These are phyloP conservation scores for Candida lessepsii DNA, from an alignment of 805 yeast genomes.

Conservation along the genomic window DNA sequence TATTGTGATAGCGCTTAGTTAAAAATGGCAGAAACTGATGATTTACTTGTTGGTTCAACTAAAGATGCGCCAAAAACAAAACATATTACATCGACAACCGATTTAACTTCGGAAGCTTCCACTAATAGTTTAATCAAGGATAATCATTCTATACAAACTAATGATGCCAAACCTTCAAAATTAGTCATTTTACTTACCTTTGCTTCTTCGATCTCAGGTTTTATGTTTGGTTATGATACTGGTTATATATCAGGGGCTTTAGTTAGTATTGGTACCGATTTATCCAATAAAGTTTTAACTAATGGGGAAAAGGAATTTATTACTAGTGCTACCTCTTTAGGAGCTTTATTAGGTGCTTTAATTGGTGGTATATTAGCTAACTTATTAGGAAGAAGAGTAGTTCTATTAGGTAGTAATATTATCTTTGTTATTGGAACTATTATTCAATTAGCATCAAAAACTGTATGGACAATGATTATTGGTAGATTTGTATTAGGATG, in stretches of 20 bases:
- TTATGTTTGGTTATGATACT: conserved; percentile 96
- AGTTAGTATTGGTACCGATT: conserved; percentile 78
- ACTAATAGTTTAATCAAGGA: conserved; percentile 7
- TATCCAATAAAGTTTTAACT: conserved; percentile 55
- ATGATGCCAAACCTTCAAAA: conserved; percentile 46
- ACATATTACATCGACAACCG: conserved; percentile 1
- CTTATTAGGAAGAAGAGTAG: conserved; percentile 78
- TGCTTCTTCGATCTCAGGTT: conserved; percentile 87
- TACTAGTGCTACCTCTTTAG: conserved; percentile 92
- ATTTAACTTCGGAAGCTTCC: conserved; percentile 5
- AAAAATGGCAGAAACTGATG: conserved; percentile 3
- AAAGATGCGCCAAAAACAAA: too few relatives aligned
- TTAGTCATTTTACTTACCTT: conserved; percentile 68
- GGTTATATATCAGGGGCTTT: conserved; percentile 95
- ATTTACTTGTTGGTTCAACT: too few relatives aligned
- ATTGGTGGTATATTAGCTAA: conserved; percentile 84
- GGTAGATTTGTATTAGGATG: conserved; percentile 94
- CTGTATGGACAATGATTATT: conserved; percentile 86
- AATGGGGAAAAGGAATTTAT: conserved; percentile 84
- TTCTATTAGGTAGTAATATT: conserved; percentile 77
- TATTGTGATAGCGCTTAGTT: neutral
- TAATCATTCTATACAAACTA: conserved; percentile 1
- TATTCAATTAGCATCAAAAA: conserved; percentile 76
- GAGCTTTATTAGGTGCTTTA: conserved; percentile 80
- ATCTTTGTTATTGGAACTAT: conserved; percentile 83